Conservation (phyloP, 1,284 basidiomycete genomes). For the Schizophyllum amplum region DNA sequence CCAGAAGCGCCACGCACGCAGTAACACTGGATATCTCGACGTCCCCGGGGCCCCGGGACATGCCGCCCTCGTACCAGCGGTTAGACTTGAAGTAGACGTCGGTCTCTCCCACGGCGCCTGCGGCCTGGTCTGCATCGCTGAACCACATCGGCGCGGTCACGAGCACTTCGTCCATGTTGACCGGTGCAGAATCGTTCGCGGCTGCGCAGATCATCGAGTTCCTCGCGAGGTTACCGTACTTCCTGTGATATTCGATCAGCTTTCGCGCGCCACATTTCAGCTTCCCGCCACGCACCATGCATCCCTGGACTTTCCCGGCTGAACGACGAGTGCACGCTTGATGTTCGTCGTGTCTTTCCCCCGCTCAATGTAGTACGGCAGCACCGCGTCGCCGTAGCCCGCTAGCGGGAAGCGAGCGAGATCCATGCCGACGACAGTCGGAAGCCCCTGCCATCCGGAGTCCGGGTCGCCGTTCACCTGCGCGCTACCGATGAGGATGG, state of each 20-base stretch:
- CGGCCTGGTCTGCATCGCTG: background rate
- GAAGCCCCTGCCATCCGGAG: background rate
- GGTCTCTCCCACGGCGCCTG: background rate
- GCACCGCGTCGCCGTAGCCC: background rate
- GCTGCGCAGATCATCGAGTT: background rate
- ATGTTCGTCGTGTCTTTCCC: background rate
- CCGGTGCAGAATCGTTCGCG: background rate
- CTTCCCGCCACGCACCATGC: background rate
- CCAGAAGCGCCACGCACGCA: too few relatives aligned
- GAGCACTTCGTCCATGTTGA: background rate
- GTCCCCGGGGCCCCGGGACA: background rate
- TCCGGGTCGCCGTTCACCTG: background rate
- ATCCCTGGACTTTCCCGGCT: background rate
- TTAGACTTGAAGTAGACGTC: background rate
- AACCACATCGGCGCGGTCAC: background rate
- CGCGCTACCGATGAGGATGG: background rate
- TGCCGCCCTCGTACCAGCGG: background rate
- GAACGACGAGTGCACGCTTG: background rate
- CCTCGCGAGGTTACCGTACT: background rate
- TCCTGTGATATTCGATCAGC: background rate
- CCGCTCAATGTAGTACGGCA: background rate
- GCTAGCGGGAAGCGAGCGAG: background rate
- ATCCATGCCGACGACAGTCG: background rate
- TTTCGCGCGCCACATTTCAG: too few relatives aligned
- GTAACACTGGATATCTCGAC: background rate